phyloP scores from a whole-genome alignment of 768 basidiomycete species.

The Strobilomyces confusus region DNA sequence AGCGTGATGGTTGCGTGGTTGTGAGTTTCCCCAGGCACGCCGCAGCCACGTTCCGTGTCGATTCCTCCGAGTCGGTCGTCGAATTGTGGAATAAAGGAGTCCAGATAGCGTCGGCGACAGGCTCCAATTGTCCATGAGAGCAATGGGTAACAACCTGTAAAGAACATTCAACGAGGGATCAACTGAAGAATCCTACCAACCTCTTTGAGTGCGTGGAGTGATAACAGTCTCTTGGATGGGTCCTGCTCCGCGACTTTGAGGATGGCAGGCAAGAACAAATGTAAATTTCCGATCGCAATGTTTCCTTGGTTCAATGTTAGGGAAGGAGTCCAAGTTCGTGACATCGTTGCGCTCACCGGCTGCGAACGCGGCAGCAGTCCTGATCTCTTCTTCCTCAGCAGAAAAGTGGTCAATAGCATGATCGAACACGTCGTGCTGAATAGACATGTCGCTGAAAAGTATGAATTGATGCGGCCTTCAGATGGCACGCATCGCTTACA shows the following conservation, averaged over 20 bases:
- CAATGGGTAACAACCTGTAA: conserved; percentile 86
- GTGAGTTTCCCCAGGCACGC: conserved; percentile 96
- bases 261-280: conserved; percentile 81
- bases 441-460: conserved; percentile 73
- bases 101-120: conserved; percentile 89
- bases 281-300: conserved; percentile 90
- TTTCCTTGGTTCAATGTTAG: conserved; percentile 55
- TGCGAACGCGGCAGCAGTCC: conserved; percentile 91
- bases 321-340: background rate
- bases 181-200: conserved; percentile 33
- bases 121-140: conserved; percentile 77
- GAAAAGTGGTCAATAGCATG: conserved; percentile 70
- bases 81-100: conserved; percentile 88
- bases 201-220: conserved; percentile 92
- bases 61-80: conserved; percentile 78
- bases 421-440: conserved; percentile 74
- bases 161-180: background rate
- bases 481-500: conserved; percentile 43
- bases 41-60: conserved; percentile 90
- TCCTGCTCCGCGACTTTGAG: conserved; percentile 74
- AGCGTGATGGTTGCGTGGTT: conserved; percentile 84
- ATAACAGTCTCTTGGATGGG: conserved; percentile 74
- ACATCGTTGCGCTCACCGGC: conserved; percentile 51
- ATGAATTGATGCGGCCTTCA: background rate
- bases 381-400: conserved; percentile 78